These are phyloP conservation scores for Paulownia fortunei DNA, from an alignment of 257 asterid genomes.

Conservation along the genomic window DNA sequence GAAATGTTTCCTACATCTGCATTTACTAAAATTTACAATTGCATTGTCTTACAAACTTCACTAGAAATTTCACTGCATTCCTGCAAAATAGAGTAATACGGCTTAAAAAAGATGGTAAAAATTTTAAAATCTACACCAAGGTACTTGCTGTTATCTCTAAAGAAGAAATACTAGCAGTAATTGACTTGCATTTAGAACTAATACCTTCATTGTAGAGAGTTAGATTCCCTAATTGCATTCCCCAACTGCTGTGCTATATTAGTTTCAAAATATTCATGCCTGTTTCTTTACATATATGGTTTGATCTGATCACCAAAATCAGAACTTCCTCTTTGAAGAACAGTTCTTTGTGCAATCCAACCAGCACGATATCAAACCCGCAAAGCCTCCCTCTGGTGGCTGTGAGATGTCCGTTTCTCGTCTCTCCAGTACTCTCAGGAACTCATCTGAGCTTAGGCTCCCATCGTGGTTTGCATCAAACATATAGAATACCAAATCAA, in stretches of 20 bases:
- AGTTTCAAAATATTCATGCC: background rate
- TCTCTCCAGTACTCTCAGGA: conserved; percentile 70
- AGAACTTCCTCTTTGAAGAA: conserved; percentile 45
- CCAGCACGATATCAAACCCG: conserved; percentile 70
- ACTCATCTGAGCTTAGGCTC: conserved; percentile 77
- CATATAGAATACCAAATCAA: conserved; percentile 69
- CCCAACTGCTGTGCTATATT: background rate
- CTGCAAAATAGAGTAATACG: conserved; percentile 21
- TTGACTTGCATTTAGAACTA: background rate
- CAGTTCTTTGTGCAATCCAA: conserved; percentile 52
- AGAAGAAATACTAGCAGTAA: conserved; percentile 10
- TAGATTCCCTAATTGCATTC: background rate
- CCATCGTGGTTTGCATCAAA: conserved; percentile 83
- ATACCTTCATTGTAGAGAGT: conserved; percentile 3
- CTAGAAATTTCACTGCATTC: background rate
- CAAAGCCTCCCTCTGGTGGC: conserved; percentile 50
- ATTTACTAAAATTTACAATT: conserved; percentile 8
- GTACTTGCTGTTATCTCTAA: conserved; percentile 1
- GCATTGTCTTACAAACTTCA: background rate
- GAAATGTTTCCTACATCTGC: conserved; percentile 17
- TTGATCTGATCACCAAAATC: background rate
- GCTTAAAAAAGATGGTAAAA: conserved; percentile 20
- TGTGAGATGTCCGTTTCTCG: conserved; percentile 54
- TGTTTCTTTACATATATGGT: conserved; percentile 3
- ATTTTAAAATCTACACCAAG: conserved; percentile 7